Evolutionary conservation across 2,329 filamentous ascomycete genomes (phyloP).

Genomic region (Aspergillus felis): DNA sequence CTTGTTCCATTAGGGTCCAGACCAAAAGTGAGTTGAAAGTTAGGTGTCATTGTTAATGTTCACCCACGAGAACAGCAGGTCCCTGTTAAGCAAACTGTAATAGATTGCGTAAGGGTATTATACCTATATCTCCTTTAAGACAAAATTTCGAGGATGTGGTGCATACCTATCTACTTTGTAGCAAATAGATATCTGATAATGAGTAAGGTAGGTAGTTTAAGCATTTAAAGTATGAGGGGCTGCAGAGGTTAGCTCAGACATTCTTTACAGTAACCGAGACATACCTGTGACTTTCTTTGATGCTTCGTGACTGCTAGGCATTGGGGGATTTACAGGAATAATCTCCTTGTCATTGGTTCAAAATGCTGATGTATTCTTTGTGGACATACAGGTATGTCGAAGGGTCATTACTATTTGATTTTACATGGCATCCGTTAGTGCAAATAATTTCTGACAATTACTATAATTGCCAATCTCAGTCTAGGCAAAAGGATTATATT

Average conservation of each 20-base stretch:
- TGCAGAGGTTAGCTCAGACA: not conserved
- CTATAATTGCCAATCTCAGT: not conserved
- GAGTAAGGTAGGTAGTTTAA: not conserved
- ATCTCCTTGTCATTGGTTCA: not conserved
- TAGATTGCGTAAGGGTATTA: not conserved
- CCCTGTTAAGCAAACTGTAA: not conserved
- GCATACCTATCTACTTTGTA: not conserved
- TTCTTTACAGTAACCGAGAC: not conserved
- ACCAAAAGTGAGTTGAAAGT: not conserved
- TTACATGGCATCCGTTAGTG: not conserved
- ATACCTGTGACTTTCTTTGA: not conserved
- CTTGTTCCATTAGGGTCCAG: too few species aligned
- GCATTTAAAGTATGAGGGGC: not conserved
- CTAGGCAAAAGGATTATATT: not conserved
- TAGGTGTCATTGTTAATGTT: not conserved
- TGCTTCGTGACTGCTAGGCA: not conserved
- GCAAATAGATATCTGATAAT: not conserved
- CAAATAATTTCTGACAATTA: not conserved
- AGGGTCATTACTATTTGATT: not conserved
- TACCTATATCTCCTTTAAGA: not conserved
- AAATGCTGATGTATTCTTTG: not conserved
- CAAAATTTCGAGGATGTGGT: not conserved
- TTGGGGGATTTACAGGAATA: not conserved
- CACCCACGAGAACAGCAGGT: not conserved
- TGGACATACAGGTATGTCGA: not conserved